A percentile compares a stretch with the other conserved stretches of the same genome.
These are phyloP conservation scores for Mycena chlorophos DNA, from an alignment of 768 basidiomycete species.

Conservation along the genomic window DNA sequence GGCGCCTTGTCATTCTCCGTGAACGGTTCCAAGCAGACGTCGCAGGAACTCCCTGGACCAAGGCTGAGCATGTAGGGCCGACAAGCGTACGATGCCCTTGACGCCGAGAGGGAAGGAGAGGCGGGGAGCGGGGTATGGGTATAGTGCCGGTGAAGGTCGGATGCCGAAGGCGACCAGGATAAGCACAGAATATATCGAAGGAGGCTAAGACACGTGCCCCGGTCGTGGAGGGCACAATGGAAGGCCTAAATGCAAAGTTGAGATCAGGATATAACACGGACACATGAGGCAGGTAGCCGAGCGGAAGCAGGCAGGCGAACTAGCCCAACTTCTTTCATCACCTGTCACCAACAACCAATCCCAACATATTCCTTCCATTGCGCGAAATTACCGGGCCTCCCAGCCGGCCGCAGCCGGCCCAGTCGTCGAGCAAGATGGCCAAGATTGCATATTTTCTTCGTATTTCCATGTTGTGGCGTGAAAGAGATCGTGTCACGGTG, in stretches of 20 bases:
- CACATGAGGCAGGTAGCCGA: conserved; percentile 25
- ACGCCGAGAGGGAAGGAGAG: conserved; percentile 31
- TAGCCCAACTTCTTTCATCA: conserved; percentile 5
- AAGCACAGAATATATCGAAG: conserved; percentile 23
- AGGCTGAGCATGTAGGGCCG: conserved; percentile 57
- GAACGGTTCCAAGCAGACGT: conserved; percentile 73
- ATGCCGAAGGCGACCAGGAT: conserved; percentile 19
- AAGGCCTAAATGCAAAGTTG: conserved; percentile 5
- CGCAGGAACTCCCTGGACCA: conserved; percentile 66
- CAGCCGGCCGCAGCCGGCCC: too few species aligned
- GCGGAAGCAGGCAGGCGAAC: conserved; percentile 7
- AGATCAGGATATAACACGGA: conserved; percentile 21
- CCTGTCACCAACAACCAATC: background rate
- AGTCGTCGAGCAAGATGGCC: background rate
- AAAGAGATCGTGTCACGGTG: background rate
- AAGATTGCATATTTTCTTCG: background rate
- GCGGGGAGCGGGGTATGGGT: conserved; percentile 27
- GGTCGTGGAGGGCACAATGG: conserved; percentile 19
- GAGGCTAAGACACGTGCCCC: conserved; percentile 18
- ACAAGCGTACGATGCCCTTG: conserved; percentile 19
- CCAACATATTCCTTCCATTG: background rate
- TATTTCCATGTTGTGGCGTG: background rate
- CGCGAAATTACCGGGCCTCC: too few species aligned
- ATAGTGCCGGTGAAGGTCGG: background rate
- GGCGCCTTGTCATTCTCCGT: conserved; percentile 53